phyloP scores from a whole-genome alignment of 148 eudicot genomes.

The Selenicereus undatus region DNA sequence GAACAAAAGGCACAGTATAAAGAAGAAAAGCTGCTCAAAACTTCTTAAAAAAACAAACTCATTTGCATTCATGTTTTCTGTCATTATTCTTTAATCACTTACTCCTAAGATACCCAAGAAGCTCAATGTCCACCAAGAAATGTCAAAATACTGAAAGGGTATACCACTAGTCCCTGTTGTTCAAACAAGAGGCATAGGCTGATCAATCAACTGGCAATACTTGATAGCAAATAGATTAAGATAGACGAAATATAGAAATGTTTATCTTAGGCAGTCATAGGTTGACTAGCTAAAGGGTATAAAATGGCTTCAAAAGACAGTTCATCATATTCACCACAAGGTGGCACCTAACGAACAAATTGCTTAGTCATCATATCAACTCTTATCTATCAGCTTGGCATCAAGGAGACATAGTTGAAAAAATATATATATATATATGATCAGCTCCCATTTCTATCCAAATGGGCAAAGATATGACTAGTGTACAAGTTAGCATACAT shows the following conservation, averaged over 20 bases:
- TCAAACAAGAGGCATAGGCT: not conserved
- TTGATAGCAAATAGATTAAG: not conserved
- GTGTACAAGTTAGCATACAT: not conserved
- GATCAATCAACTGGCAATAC: not conserved
- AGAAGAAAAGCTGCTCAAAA: not conserved
- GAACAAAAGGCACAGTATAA: too few relatives aligned
- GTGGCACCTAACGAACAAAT: not conserved
- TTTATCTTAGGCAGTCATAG: not conserved
- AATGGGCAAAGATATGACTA: not conserved
- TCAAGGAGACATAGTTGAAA: not conserved
- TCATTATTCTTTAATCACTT: not conserved
- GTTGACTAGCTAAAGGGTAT: not conserved
- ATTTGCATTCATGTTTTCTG: not conserved
- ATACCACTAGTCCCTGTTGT: not conserved
- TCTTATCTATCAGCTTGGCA: not conserved
- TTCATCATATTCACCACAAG: not conserved
- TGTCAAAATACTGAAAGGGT: not conserved
- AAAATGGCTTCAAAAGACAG: not conserved
- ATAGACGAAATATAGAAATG: not conserved
- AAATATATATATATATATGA: not conserved
- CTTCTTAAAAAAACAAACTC: not conserved
- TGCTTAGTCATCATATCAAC: not conserved
- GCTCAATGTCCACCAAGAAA: not conserved
- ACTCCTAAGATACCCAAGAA: too few relatives aligned
- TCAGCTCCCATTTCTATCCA: not conserved